Evolutionary conservation across 2,329 filamentous ascomycete species (phyloP), one percentile per base, ranked within the genome.

Genomic region (Fusarium sp.): DNA sequence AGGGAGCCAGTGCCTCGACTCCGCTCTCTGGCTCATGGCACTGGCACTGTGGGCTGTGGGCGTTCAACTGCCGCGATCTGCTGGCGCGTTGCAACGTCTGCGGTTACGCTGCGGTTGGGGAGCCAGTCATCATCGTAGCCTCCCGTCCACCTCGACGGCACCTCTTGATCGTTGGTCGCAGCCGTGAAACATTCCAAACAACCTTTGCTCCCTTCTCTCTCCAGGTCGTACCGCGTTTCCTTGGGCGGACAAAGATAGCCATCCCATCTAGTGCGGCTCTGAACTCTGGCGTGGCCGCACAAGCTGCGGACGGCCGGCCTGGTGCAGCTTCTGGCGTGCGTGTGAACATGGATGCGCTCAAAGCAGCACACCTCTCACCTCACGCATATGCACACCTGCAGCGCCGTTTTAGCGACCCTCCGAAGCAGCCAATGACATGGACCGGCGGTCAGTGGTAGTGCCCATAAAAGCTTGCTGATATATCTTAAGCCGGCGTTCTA

Each of bases 21-120:
- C 69, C 72, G 72, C 71, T 73, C 67, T 70, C 69, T 74, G 65
- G 64, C 69, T 76, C 65, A 71, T 69, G 64, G 61, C 63, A 74
- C 74, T 69, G 64, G 61, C 63, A 74, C 74, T 64, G 76, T 77
- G 68, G 74, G 69, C 74, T 66, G 76, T 77, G 68, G 74, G 71
- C 68, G 73, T 71, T 72, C 73, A 79, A 78, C 77, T 79, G 77
- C 77, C 76, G 77, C 76, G 75, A 72, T 74, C 68, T 76, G 70
- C 71, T 78, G 59, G 73, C 60, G 71, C 69, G 64, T 75, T 71
- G 75, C 69, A 75, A 75, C 73, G 70, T 74, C 67, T 75, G 67
- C 68, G 70, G 73, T 75, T 75, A 71, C 70, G 61, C 50, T 75
- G 73, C 70, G 73, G 71, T 74, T 76, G 67, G 66, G 62, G 35